A percentile compares a stretch with the other conserved stretches of the same genome.
Conservation (phyloP, 768 basidiomycete species). For the Cystofilobasidium capitatum region DNA sequence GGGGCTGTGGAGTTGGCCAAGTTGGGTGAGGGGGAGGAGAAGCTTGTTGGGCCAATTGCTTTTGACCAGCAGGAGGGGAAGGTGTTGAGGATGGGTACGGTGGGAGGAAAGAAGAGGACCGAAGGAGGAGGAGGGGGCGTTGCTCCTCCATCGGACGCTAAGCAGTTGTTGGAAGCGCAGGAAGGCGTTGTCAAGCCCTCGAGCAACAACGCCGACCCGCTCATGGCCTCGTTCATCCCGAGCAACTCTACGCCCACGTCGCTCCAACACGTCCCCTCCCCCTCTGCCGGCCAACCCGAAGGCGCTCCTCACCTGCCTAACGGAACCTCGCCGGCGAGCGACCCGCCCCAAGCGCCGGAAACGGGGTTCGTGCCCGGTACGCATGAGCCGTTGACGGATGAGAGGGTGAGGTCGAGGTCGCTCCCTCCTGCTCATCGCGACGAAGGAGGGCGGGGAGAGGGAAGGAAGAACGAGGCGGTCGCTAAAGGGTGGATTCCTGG, state of each 20-base stretch:
- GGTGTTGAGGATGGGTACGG: neutral
- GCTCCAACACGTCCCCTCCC: neutral
- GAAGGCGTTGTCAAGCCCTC: too few relatives aligned
- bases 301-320: neutral
- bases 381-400: neutral
- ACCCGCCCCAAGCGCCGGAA: neutral
- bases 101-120: neutral
- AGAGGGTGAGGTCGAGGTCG: neutral
- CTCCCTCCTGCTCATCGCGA: neutral
- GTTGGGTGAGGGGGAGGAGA: neutral
- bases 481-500: constrained; percentile 20
- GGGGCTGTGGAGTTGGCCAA: constrained; percentile 10
- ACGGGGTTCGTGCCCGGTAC: neutral
- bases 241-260: neutral
- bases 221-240: neutral
- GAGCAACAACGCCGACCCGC: neutral
- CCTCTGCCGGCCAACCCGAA: neutral
- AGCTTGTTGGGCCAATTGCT: constrained; percentile 10
- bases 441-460: neutral
- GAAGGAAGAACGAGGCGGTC: constrained; percentile 16
- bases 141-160: neutral
- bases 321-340: neutral
- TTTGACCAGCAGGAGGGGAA: constrained; percentile 13
- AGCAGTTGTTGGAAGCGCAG: neutral
- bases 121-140: too few relatives aligned